These are phyloP conservation scores for Chaetomiaceae sp. DNA, from an alignment of 2,329 filamentous ascomycete genomes.

Conservation along the genomic window DNA sequence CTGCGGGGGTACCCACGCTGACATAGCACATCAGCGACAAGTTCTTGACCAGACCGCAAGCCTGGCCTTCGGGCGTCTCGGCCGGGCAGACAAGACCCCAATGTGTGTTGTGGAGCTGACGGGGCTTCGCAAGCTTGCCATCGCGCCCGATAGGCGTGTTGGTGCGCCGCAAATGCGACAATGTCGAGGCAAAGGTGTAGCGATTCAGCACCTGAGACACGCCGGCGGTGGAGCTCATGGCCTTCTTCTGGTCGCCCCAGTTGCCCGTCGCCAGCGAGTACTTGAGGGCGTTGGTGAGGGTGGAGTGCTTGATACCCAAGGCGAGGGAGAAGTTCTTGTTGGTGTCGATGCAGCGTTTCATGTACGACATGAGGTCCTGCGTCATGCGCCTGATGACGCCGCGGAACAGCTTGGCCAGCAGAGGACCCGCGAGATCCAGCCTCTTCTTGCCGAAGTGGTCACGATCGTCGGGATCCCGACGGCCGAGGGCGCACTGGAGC, in stretches of 20 bases:
- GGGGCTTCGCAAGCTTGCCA: slow-evolving; percentile 95
- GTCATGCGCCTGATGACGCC: slow-evolving; percentile 87
- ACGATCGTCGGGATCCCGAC: slow-evolving; percentile 91
- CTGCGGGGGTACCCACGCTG: slow-evolving; percentile 86
- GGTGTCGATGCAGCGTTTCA: slow-evolving; percentile 87
- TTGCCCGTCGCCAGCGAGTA: slow-evolving; percentile 97
- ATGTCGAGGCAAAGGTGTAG: slow-evolving; percentile 93
- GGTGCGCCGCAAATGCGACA: slow-evolving; percentile 94
- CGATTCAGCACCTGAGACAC: slow-evolving; percentile 97
- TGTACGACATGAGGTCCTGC: slow-evolving; percentile 82
- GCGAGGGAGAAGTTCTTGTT: slow-evolving; percentile 86
- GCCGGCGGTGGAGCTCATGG: slow-evolving; percentile 87
- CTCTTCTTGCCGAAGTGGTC: slow-evolving; percentile 99
- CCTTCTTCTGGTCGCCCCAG: slow-evolving; percentile 99
- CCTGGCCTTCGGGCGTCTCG: slow-evolving; percentile 96
- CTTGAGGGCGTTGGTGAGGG: slow-evolving; percentile 88
- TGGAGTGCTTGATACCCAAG: slow-evolving; percentile 84
- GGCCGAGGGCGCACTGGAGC: slow-evolving; percentile 85
- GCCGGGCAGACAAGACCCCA: slow-evolving; percentile 97
- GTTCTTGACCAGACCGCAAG: slow-evolving; percentile 97
- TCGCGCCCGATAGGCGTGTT: slow-evolving; percentile 98
- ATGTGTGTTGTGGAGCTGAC: slow-evolving; percentile 96
- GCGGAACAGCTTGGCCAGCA: slow-evolving; percentile 95
- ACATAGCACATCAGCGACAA: slow-evolving; percentile 97
- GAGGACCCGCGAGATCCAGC: slow-evolving; percentile 86